Conservation (phyloP, 306 rosid genomes). For the Delonix regia region DNA sequence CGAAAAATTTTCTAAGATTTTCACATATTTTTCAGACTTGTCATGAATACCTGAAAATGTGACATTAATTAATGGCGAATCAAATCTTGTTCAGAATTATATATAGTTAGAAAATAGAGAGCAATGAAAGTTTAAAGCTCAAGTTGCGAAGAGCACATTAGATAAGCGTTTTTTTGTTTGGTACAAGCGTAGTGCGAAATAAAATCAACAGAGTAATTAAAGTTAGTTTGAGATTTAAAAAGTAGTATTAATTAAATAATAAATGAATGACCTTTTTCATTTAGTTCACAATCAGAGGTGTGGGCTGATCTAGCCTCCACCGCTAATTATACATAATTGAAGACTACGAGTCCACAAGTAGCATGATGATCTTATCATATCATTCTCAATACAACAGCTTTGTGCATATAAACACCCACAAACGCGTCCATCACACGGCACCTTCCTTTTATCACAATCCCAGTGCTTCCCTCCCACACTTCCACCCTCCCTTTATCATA, state of each 20-base stretch:
- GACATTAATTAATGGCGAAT: neutral
- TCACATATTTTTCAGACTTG: neutral
- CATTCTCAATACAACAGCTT: slow-evolving; percentile 11
- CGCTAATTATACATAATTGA: neutral
- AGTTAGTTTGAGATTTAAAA: too few relatives aligned
- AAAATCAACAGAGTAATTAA: too few relatives aligned
- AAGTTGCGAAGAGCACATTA: neutral
- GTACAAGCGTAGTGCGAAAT: neutral
- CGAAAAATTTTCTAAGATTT: neutral
- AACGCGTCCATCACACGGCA: slow-evolving; percentile 11
- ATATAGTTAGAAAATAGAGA: neutral
- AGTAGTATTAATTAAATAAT: too few relatives aligned
- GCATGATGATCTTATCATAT: slow-evolving; percentile 34
- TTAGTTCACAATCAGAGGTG: neutral
- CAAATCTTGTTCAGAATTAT: neutral
- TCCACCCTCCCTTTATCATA: neutral
- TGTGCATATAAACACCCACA: slow-evolving; percentile 1
- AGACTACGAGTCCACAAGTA: neutral
- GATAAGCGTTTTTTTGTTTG: neutral
- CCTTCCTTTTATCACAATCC: neutral
- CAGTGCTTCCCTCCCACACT: neutral
- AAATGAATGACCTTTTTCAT: neutral
- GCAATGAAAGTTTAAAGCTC: neutral
- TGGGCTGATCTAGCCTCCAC: neutral
- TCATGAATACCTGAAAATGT: neutral